These are phyloP conservation scores for Yarrowia sp. DNA, from an alignment of 805 yeast genomes.

Conservation along the genomic window DNA sequence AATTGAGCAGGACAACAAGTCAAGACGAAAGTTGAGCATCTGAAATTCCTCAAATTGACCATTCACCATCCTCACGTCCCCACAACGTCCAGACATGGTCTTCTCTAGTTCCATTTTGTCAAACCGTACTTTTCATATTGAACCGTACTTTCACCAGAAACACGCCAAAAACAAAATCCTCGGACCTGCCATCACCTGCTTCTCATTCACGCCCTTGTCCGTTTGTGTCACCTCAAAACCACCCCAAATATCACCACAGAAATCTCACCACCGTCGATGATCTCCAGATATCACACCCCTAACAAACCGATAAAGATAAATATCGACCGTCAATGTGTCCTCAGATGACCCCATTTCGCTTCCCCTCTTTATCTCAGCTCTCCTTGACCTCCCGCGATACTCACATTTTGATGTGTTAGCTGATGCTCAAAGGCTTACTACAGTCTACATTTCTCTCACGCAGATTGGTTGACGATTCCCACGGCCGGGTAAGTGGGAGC, in stretches of 20 bases:
- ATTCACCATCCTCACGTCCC: no score
- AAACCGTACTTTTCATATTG: no score
- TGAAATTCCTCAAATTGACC: no score
- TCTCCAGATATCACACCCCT: no score
- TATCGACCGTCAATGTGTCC: background rate
- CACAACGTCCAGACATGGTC: no score
- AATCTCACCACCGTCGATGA: background rate
- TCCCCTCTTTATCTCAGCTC: background rate
- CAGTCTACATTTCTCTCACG: slow-evolving; percentile 23
- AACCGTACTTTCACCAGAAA: no score
- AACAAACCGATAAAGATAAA: no score
- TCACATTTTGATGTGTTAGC: slow-evolving; percentile 27
- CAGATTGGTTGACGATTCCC: slow-evolving; percentile 17
- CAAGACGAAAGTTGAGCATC: background rate
- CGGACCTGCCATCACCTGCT: no score
- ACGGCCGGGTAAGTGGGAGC: slow-evolving; percentile 24
- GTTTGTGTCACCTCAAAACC: background rate
- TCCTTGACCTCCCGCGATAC: background rate
- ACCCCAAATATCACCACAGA: background rate
- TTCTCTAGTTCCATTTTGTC: no score
- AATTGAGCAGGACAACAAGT: no score
- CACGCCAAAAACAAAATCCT: no score
- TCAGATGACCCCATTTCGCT: background rate
- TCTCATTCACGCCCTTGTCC: no score
- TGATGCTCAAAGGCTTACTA: slow-evolving; percentile 26